A percentile compares a stretch with the other conserved stretches of the same genome.
phyloP scores from a whole-genome alignment of 106 monocot genomes.

The Platanthera guangdongensis region DNA sequence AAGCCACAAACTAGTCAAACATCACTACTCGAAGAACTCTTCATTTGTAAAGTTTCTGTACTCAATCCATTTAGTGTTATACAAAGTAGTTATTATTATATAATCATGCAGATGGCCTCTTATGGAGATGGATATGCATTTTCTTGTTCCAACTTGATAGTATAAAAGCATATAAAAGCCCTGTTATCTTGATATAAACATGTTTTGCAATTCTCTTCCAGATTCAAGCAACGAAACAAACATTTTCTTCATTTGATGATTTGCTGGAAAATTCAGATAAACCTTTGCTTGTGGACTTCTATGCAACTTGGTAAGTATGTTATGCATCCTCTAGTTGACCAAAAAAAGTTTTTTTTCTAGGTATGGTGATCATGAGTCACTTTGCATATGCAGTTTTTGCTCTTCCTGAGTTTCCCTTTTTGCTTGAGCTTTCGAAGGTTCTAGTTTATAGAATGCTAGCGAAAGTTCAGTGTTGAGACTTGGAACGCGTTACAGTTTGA shows the following conservation, averaged over 20 bases:
- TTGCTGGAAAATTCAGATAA: slow-evolving; percentile 67
- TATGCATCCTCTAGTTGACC: background rate
- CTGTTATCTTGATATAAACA: background rate
- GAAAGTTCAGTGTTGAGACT: background rate
- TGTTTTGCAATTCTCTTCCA: slow-evolving; percentile 15
- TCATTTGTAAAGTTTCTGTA: too few species aligned
- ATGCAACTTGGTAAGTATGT: slow-evolving; percentile 72
- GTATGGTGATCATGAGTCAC: background rate
- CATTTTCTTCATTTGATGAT: slow-evolving; percentile 87
- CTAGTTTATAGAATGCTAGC: background rate
- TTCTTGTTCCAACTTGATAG: background rate
- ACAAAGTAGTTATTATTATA: too few species aligned
- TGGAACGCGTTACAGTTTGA: background rate
- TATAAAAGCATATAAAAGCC: background rate
- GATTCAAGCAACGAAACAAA: slow-evolving; percentile 71
- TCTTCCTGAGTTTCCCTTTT: background rate
- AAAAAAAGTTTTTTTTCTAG: background rate
- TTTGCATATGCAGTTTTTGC: background rate
- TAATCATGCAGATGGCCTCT: too few species aligned
- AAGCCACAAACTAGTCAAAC: too few species aligned
- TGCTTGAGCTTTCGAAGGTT: background rate
- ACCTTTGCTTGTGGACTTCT: slow-evolving; percentile 89
- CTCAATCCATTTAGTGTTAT: too few species aligned
- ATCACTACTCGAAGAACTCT: too few species aligned
- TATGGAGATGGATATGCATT: background rate